Base-by-base conservation (phyloP, 1,139 yeast genomes). In the Taphrina sp. region DNA sequence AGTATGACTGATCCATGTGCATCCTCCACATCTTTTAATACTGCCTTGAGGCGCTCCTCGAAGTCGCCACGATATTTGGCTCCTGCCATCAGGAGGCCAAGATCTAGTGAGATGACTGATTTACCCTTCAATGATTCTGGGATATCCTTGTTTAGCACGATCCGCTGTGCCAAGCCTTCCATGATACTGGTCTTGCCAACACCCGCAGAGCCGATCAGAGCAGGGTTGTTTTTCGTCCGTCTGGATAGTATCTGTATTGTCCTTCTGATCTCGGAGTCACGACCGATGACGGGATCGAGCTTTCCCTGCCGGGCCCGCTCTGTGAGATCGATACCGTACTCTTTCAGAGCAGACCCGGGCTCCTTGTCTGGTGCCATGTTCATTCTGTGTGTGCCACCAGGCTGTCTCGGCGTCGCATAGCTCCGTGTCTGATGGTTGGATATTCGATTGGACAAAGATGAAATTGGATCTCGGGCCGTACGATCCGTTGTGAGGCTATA, bases 101-200 rank as follows among this genome's bases (percentile, higher is more conserved):
- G 74, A 68, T 92, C 98, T 53, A 92, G 74, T 0, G 96, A 81
- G 41, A 89, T 78, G 26, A 92, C 83, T 61, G 81, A 79, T 69
- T 92, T 90, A 58, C 85, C 81, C 66, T 87, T 86, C 83, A 92
- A 82, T 51, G 89, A 80, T 60, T 92, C 97, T 0, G 98, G 98
- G 0, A 92, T 98, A 66, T 89, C 95, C 35, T 39, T 31, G 7
- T 92, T 92, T 58, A 85, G 81, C 14, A 87, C 81, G 56, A 92
- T 89, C 64, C 96, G 73, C 70, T 92, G 97, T 0, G 97, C 97
- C 51, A 92, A 75, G 0, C 97, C 98, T 69, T 92, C 98, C 81
- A 92, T 85, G 55, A 92, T 82, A 3, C 96, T 95, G 0, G 97
- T 92, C 70, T 92, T 92, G 72, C 98, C 98, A 0, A 95, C 94